A percentile compares a stretch with the other conserved stretches of the same genome.
phyloP scores from a whole-genome alignment of 768 basidiomycete species.

The Sarcodon aspratus region DNA sequence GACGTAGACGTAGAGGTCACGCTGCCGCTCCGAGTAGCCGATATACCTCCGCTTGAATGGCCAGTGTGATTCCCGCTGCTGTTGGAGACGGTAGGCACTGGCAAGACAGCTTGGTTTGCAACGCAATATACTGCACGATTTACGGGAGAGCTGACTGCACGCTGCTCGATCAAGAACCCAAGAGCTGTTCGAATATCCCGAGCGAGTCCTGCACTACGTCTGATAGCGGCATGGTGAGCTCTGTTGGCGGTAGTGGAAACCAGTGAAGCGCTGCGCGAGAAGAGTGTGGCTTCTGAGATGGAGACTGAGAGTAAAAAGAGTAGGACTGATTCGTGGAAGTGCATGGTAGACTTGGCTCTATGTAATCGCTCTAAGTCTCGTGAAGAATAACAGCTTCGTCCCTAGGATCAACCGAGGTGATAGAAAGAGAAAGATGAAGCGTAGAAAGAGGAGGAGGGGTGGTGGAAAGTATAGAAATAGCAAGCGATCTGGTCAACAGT shows the following conservation, averaged over 20 bases:
- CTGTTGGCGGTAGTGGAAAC: constrained; percentile 31
- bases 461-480: no score
- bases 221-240: constrained; percentile 42
- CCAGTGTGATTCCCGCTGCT: background rate
- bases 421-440: no score
- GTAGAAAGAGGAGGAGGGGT: no score
- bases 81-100: background rate
- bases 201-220: constrained; percentile 50
- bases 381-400: no score
- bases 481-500: no score
- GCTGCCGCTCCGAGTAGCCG: constrained; percentile 10
- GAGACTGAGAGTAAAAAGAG: constrained; percentile 18
- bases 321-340: constrained; percentile 8
- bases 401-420: no score
- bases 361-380: no score
- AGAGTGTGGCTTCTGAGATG: constrained; percentile 15
- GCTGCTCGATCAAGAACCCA: constrained; percentile 29
- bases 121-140: constrained; percentile 24
- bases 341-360: no score
- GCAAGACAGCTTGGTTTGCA: constrained; percentile 8
- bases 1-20: constrained; percentile 3
- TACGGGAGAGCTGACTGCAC: constrained; percentile 1
- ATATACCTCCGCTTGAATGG: constrained; percentile 7
- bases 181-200: constrained; percentile 62
- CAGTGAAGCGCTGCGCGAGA: constrained; percentile 18